These are phyloP conservation scores for Penicillium sp. DNA, from an alignment of 2,329 filamentous ascomycete genomes.

Conservation along the genomic window DNA sequence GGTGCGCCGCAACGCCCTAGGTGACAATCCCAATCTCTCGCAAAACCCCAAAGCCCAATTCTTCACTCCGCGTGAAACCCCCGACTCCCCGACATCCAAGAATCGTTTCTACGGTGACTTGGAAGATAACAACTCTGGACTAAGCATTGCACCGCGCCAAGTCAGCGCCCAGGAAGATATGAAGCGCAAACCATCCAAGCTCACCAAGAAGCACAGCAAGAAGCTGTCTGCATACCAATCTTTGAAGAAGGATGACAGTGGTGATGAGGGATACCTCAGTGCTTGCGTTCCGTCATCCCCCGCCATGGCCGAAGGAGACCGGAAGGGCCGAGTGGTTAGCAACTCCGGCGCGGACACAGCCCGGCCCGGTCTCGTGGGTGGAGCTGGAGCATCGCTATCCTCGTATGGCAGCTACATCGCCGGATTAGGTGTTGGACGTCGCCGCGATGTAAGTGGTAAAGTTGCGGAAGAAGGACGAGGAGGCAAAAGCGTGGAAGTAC, in stretches of 20 bases:
- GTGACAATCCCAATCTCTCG: slow-evolving; percentile 37
- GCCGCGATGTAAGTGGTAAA: slow-evolving; percentile 50
- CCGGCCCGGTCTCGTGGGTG: slow-evolving; percentile 20
- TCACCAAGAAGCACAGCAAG: slow-evolving; percentile 33
- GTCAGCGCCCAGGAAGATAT: slow-evolving; percentile 23
- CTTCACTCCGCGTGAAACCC: slow-evolving; percentile 19
- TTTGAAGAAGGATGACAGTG: slow-evolving; percentile 32
- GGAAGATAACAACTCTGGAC: slow-evolving; percentile 23
- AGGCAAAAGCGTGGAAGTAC: slow-evolving; percentile 21
- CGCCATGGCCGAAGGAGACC: slow-evolving; percentile 31
- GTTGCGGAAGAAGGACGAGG: slow-evolving; percentile 48
- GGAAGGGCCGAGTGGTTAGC: slow-evolving; percentile 46
- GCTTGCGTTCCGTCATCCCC: slow-evolving; percentile 7
- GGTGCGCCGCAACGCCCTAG: slow-evolving; percentile 33
- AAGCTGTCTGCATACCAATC: slow-evolving; percentile 37
- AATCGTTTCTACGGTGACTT: slow-evolving; percentile 46
- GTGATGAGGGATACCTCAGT: slow-evolving; percentile 20
- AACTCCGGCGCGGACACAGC: slow-evolving; percentile 43
- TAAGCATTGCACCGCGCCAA: slow-evolving; percentile 19
- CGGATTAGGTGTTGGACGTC: slow-evolving; percentile 45
- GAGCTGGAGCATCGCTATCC: slow-evolving; percentile 31
- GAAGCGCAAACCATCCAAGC: slow-evolving; percentile 30
- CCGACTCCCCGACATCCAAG: slow-evolving; percentile 24
- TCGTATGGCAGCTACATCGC: slow-evolving; percentile 47
- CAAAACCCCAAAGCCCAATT: slow-evolving; percentile 26